These are phyloP conservation scores for Rhododendron henanense DNA, from an alignment of 148 eudicot species.

Conservation along the genomic window DNA sequence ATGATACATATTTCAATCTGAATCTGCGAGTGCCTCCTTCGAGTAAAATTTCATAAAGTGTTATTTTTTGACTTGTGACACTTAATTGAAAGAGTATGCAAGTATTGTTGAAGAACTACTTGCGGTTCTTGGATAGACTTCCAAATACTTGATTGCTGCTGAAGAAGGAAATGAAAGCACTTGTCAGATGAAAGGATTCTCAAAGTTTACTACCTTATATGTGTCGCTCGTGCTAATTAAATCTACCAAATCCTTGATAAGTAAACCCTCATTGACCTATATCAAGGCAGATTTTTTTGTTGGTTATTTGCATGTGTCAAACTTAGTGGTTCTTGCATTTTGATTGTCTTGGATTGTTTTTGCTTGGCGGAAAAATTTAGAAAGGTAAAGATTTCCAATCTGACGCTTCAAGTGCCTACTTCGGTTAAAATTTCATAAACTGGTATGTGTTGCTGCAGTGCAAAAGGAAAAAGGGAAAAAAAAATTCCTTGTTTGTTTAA, in stretches of 20 bases:
- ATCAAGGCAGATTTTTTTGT: neutral
- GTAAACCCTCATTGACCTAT: neutral
- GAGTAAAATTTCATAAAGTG: neutral
- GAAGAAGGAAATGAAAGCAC: neutral
- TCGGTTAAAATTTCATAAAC: neutral
- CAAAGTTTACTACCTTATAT: neutral
- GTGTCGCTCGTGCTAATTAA: neutral
- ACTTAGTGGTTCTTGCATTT: neutral
- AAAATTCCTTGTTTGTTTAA: neutral
- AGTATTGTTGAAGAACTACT: neutral
- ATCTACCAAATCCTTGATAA: neutral
- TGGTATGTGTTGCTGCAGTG: neutral
- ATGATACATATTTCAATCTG: neutral
- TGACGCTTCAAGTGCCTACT: neutral
- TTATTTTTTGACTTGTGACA: neutral
- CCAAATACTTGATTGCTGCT: neutral
- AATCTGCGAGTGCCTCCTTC: neutral
- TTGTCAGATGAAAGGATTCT: neutral
- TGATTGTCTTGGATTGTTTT: too few species aligned
- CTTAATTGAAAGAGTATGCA: neutral
- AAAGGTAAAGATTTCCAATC: too few species aligned
- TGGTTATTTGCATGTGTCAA: neutral
- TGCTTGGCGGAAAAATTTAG: too few species aligned
- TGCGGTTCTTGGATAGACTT: neutral
- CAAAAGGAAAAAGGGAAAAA: neutral